A percentile compares a stretch with the other conserved stretches of the same genome.
phyloP scores from a whole-genome alignment of 208 protist genomes.

The Lotmaria passim region DNA sequence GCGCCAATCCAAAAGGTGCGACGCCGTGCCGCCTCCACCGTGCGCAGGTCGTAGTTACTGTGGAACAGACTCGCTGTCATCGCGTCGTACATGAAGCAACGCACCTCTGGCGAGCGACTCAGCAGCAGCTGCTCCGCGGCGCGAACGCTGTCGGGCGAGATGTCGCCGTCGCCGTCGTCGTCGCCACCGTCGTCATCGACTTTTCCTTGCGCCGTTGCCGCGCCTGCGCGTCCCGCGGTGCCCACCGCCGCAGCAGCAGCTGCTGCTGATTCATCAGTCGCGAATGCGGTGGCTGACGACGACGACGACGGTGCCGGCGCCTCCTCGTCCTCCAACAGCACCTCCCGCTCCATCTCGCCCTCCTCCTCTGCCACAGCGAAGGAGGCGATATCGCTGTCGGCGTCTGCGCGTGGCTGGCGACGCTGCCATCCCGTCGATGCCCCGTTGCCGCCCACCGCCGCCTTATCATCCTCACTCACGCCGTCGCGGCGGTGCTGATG shows the following conservation, averaged over 20 bases:
- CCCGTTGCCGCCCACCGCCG: too few species aligned
- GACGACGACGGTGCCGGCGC: too few species aligned
- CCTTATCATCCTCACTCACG: too few species aligned
- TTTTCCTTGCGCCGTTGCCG: neutral
- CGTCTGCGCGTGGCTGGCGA: too few species aligned
- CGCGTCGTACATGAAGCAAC: conserved; percentile 87
- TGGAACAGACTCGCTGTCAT: conserved; percentile 78
- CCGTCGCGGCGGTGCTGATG: too few species aligned
- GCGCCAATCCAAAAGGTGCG: conserved; percentile 52
- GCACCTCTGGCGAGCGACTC: conserved; percentile 46
- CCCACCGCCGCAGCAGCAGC: too few species aligned
- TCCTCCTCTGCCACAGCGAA: conserved; percentile 2
- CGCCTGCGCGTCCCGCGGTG: too few species aligned
- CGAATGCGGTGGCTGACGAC: too few species aligned
- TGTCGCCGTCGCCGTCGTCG: neutral
- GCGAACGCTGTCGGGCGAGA: conserved; percentile 23
- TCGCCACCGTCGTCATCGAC: neutral
- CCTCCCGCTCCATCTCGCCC: conserved; percentile 13
- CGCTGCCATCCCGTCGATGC: too few species aligned
- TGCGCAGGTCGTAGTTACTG: conserved; percentile 42
- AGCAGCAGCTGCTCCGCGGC: conserved; percentile 46
- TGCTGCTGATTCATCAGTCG: too few species aligned
- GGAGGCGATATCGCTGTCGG: neutral
- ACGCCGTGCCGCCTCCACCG: conserved; percentile 42
- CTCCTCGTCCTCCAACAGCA: conserved; percentile 5